phyloP scores from a whole-genome alignment of 257 asterid species.

The Gentiana macrophylla region DNA sequence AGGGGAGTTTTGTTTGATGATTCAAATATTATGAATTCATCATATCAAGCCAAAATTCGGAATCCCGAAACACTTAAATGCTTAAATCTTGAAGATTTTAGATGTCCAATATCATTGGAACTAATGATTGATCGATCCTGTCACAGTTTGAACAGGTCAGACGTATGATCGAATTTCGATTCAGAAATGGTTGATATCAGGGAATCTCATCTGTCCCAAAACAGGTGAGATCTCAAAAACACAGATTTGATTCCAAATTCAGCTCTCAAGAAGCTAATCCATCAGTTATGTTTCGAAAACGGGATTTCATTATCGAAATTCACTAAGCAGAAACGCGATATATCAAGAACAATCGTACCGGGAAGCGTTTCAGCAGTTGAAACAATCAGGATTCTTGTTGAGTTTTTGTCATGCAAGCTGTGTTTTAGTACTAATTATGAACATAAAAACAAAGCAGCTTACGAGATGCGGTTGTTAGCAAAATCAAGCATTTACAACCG shows the following conservation, averaged over 20 bases:
- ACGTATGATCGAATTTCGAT: constrained; percentile 69
- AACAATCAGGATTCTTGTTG: constrained; percentile 43
- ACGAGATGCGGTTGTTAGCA: constrained; percentile 53
- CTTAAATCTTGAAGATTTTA: constrained; percentile 57
- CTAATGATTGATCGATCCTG: constrained; percentile 85
- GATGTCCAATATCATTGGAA: constrained; percentile 69
- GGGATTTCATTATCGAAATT: constrained; percentile 50
- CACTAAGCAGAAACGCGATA: constrained; percentile 35
- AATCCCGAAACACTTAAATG: constrained; percentile 29
- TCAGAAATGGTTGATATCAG: constrained; percentile 62
- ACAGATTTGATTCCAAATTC: constrained; percentile 53
- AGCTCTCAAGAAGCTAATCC: constrained; percentile 38
- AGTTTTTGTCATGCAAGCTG: constrained; percentile 29
- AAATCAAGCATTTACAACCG: constrained; percentile 57
- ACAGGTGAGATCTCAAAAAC: constrained; percentile 46
- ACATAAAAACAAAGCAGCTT: constrained; percentile 52
- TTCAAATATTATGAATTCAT: constrained; percentile 19
- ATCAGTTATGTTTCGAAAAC: constrained; percentile 46
- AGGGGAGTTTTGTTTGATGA: constrained; percentile 52
- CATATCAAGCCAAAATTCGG: neutral
- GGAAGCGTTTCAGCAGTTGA: constrained; percentile 54
- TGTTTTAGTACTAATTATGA: constrained; percentile 26
- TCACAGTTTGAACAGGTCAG: constrained; percentile 59
- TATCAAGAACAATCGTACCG: constrained; percentile 42
- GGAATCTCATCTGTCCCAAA: constrained; percentile 56